Evolutionary conservation across 2,329 filamentous ascomycete species (phyloP).

Genomic region (Fusarium floridanum): DNA sequence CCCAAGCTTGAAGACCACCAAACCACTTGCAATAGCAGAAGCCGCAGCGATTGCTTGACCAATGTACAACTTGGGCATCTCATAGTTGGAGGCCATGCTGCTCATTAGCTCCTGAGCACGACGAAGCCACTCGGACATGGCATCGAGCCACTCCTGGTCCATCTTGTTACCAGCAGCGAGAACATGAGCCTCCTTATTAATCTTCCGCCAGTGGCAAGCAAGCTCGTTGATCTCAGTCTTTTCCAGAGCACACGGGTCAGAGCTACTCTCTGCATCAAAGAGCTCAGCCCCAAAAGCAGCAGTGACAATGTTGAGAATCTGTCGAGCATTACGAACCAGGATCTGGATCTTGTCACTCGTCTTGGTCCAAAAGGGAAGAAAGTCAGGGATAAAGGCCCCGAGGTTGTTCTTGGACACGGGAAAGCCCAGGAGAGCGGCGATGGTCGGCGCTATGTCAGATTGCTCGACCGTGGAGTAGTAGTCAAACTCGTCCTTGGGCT

Average conservation of each 20-base stretch:
- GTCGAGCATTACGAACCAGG: conserved; percentile 81
- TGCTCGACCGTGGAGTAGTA: conserved; percentile 92
- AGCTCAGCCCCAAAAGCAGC: conserved; percentile 73
- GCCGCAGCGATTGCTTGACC: conserved; percentile 57
- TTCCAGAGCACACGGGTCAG: conserved; percentile 54
- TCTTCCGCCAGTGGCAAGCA: conserved; percentile 75
- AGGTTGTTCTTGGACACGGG: conserved; percentile 91
- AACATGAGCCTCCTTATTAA: conserved; percentile 44
- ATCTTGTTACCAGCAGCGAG: conserved; percentile 44
- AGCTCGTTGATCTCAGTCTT: conserved; percentile 65
- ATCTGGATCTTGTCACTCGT: conserved; percentile 72
- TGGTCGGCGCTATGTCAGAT: conserved; percentile 90
- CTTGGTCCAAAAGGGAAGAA: conserved; percentile 79
- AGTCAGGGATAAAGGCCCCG: conserved; percentile 84
- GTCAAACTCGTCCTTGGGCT: conserved; percentile 77
- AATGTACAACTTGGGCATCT: conserved; percentile 72
- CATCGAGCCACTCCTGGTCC: conserved; percentile 56
- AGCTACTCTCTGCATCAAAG: conserved; percentile 52
- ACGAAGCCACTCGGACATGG: conserved; percentile 73
- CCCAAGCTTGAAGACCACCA: conserved; percentile 27
- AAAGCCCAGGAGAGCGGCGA: conserved; percentile 88
- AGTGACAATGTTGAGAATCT: conserved; percentile 82
- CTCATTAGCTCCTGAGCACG: conserved; percentile 85
- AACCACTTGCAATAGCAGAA: conserved; percentile 45
- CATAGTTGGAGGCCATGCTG: conserved; percentile 92